phyloP scores from a whole-genome alignment of 495 filamentous ascomycete species.

The Penicillium simplicissimum region DNA sequence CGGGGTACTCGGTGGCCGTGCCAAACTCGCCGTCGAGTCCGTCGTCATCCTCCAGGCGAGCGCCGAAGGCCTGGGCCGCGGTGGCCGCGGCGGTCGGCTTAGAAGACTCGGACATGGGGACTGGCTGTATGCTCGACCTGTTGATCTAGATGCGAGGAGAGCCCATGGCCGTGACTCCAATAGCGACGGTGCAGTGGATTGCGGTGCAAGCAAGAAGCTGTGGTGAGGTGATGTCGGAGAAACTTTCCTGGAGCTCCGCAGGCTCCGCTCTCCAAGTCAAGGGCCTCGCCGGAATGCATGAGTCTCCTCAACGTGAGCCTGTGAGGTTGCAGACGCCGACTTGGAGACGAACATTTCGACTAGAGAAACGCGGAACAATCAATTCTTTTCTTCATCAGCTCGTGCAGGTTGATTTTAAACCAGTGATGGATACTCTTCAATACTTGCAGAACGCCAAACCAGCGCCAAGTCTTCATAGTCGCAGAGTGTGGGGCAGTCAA shows the following conservation, averaged over 20 bases:
- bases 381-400: too few species aligned
- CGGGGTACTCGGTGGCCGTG: slow-evolving; percentile 31
- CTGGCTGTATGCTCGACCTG: background rate
- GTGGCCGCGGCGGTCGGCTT: slow-evolving; percentile 14
- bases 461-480: background rate
- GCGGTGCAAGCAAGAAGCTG: background rate
- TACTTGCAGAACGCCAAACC: background rate
- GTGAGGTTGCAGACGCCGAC: background rate
- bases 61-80: slow-evolving; percentile 22
- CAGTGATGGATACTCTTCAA: background rate
- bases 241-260: slow-evolving; percentile 25
- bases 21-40: slow-evolving; percentile 28
- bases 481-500: background rate
- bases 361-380: too few species aligned
- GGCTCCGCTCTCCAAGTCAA: slow-evolving; percentile 1
- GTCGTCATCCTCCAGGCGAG: slow-evolving; percentile 26
- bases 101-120: slow-evolving; percentile 21
- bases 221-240: slow-evolving; percentile 25
- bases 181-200: slow-evolving; percentile 9
- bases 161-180: slow-evolving; percentile 9
- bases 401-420: background rate
- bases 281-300: background rate
- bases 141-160: slow-evolving; percentile 4
- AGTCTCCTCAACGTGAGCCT: background rate
- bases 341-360: too few species aligned